Evolutionary conservation across 2,329 filamentous ascomycete species (phyloP).

Genomic region (Cercospora sesami): DNA sequence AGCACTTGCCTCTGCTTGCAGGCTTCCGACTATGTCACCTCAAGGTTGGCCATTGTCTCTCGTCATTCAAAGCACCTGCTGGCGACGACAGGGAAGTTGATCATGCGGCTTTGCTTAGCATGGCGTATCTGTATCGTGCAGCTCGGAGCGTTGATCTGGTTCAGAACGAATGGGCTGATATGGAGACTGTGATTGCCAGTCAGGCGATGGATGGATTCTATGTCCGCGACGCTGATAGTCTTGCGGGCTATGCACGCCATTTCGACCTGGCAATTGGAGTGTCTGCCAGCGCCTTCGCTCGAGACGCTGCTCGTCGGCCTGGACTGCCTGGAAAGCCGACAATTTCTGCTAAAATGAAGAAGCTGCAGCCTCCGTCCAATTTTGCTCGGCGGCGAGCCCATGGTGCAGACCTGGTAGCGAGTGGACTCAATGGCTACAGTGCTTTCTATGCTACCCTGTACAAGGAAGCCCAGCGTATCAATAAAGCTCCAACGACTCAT

Average conservation of each 20-base stretch:
- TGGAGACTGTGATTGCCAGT: constrained; percentile 8
- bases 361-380: background rate
- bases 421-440: background rate
- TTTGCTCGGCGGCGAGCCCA: background rate
- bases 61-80: background rate
- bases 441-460: background rate
- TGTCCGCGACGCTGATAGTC: constrained; percentile 2
- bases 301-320: background rate
- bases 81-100: background rate
- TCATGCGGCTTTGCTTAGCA: background rate
- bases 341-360: constrained; percentile 1
- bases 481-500: background rate
- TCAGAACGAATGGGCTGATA: background rate
- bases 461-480: background rate
- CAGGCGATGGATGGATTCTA: background rate
- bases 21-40: background rate
- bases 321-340: background rate
- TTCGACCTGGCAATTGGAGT: constrained; percentile 13
- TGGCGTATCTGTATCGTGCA: constrained; percentile 10
- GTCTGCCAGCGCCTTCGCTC: constrained; percentile 1
- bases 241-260: constrained; percentile 9
- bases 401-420: background rate
- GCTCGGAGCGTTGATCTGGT: background rate
- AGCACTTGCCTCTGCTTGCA: background rate
- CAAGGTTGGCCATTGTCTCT: background rate